Evolutionary conservation across 192 early-diverging fungal genomes (phyloP).

Genomic region (Podila verticillata): DNA sequence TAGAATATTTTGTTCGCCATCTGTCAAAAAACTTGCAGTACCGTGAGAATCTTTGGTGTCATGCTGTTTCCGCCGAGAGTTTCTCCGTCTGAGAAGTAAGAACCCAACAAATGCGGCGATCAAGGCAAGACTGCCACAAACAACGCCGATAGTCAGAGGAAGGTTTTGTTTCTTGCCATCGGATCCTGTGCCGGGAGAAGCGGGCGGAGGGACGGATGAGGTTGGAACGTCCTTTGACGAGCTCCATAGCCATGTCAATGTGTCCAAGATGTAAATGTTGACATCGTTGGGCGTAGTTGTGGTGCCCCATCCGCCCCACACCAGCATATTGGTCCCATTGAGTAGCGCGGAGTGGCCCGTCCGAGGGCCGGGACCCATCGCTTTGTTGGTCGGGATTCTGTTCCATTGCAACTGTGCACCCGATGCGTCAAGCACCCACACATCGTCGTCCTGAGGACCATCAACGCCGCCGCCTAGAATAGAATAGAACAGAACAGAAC

Average conservation of each 20-base stretch:
- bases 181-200: background rate
- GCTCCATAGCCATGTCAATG: constrained; percentile 68
- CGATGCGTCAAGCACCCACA: constrained; percentile 60
- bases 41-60: background rate
- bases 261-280: constrained; percentile 74
- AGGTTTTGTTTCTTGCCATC: constrained; percentile 11
- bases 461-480: constrained; percentile 55
- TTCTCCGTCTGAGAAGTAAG: constrained; percentile 23
- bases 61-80: constrained; percentile 1
- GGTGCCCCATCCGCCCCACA: constrained; percentile 74
- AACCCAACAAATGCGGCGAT: constrained; percentile 52
- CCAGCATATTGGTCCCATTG: constrained; percentile 66
- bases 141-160: constrained; percentile 25
- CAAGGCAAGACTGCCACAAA: constrained; percentile 51
- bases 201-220: background rate
- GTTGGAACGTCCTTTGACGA: constrained; percentile 51
- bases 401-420: constrained; percentile 47
- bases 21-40: constrained; percentile 7
- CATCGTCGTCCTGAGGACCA: constrained; percentile 56
- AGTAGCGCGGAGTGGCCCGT: constrained; percentile 75
- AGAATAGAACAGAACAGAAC: background rate
- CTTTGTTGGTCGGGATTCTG: constrained; percentile 42
- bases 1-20: constrained; percentile 10
- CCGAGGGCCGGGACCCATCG: constrained; percentile 58
- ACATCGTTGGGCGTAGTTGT: constrained; percentile 55